phyloP scores from a whole-genome alignment of 345 rosid species.

The Sapria himalayana region DNA sequence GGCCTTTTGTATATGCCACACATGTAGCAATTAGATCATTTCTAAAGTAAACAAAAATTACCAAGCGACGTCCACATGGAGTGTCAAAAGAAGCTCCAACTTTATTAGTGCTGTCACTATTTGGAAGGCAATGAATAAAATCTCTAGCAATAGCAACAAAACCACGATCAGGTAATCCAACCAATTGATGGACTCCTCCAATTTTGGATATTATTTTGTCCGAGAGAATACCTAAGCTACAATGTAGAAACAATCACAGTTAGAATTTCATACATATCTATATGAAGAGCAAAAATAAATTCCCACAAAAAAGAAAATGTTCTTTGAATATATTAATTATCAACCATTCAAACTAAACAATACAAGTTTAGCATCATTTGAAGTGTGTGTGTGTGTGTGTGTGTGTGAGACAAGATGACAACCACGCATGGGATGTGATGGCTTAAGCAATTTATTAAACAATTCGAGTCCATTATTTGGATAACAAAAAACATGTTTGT shows the following conservation, averaged over 20 bases:
- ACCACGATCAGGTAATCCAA: constrained; percentile 28
- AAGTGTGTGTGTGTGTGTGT: background rate
- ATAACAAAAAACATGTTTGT: too few relatives aligned
- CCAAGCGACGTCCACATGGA: constrained; percentile 44
- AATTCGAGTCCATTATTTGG: too few relatives aligned
- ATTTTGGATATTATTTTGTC: constrained; percentile 24
- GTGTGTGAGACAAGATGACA: background rate
- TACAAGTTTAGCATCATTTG: background rate
- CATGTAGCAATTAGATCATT: background rate
- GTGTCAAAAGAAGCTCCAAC: constrained; percentile 56
- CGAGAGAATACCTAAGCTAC: constrained; percentile 35
- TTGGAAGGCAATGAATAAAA: constrained; percentile 55
- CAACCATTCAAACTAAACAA: constrained; percentile 1
- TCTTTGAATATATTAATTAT: too few relatives aligned
- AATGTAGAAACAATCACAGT: background rate
- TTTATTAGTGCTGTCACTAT: constrained; percentile 22
- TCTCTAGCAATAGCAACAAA: constrained; percentile 41
- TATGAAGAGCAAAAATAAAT: too few relatives aligned
- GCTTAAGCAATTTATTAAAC: too few relatives aligned
- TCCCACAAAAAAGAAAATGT: too few relatives aligned
- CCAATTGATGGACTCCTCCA: constrained; percentile 39
- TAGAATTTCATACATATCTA: too few relatives aligned
- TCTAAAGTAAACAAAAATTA: constrained; percentile 8
- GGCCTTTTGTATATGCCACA: background rate
- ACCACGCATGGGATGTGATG: background rate